A percentile compares a stretch with the other conserved stretches of the same genome.
These are phyloP conservation scores for Hawksworthiomyces lignivorus DNA, from an alignment of 2,329 filamentous ascomycete genomes.

Conservation along the genomic window DNA sequence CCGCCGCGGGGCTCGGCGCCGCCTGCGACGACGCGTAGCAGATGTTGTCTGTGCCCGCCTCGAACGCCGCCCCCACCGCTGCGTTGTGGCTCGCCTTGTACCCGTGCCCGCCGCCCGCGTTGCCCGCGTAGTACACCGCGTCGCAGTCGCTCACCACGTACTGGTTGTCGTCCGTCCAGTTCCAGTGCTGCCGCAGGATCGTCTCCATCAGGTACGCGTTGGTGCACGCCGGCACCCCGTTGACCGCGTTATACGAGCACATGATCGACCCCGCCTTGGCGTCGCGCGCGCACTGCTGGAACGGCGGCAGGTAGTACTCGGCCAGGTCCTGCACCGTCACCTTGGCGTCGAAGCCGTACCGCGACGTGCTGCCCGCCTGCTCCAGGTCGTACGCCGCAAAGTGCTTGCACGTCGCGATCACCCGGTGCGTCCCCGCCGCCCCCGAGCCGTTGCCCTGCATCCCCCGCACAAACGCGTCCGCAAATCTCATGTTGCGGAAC, in stretches of 20 bases:
- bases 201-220: slow-evolving; percentile 54
- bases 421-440: slow-evolving; percentile 14
- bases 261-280: slow-evolving; percentile 51
- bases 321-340: slow-evolving; percentile 49
- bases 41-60: slow-evolving; percentile 29
- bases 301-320: slow-evolving; percentile 61
- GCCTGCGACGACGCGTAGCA: slow-evolving; percentile 21
- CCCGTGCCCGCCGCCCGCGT: slow-evolving; percentile 16
- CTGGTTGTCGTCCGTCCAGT: slow-evolving; percentile 49
- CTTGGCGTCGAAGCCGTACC: slow-evolving; percentile 44
- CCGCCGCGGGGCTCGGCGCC: slow-evolving; percentile 15
- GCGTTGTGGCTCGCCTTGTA: slow-evolving; percentile 15
- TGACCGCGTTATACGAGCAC: slow-evolving; percentile 58
- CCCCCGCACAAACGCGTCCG: slow-evolving; percentile 17
- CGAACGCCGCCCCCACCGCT: slow-evolving; percentile 22
- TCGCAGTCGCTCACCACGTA: slow-evolving; percentile 29
- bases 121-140: slow-evolving; percentile 33
- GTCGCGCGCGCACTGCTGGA: slow-evolving; percentile 54
- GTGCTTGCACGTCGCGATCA: slow-evolving; percentile 47
- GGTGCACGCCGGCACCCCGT: slow-evolving; percentile 54
- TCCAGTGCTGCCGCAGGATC: slow-evolving; percentile 58
- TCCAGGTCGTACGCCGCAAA: slow-evolving; percentile 52
- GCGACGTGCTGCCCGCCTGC: slow-evolving; percentile 17
- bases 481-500: slow-evolving; percentile 16
- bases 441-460: slow-evolving; percentile 17